These are phyloP conservation scores for Houttuynia cordata DNA, from an alignment of 164 flowering plant genomes.

Conservation along the genomic window DNA sequence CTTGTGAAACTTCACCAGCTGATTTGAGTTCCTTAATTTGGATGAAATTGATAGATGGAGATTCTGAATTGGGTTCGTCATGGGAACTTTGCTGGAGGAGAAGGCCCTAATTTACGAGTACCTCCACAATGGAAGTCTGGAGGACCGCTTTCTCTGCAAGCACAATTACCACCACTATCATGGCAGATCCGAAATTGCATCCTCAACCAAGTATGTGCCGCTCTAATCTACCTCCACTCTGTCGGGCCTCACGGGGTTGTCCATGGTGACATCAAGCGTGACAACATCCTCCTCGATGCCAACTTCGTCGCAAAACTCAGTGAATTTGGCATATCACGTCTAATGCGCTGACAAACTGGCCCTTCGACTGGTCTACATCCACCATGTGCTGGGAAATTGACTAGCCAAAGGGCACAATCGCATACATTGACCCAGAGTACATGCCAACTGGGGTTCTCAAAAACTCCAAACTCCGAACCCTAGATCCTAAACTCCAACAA, in stretches of 20 bases:
- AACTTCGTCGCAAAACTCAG: conserved; percentile 55
- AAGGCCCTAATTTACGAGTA: no score
- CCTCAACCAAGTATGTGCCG: conserved; percentile 69
- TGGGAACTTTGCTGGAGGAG: no score
- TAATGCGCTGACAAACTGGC: conserved; percentile 10
- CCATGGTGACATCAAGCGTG: conserved; percentile 75
- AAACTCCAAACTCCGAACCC: no score
- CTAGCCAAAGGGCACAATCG: conserved; percentile 58
- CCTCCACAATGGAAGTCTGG: no score
- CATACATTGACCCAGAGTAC: conserved; percentile 76
- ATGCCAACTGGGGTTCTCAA: conserved; percentile 57
- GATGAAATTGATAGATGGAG: conserved; percentile 38
- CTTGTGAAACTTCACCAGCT: no score
- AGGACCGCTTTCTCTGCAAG: conserved; percentile 51
- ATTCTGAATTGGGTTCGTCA: conserved; percentile 72
- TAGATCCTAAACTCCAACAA: no score
- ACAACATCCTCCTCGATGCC: conserved; percentile 66
- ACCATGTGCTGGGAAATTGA: conserved; percentile 28
- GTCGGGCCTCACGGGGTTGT: conserved; percentile 45
- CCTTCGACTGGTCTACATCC: conserved; percentile 6
- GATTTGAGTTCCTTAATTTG: no score
- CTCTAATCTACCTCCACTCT: conserved; percentile 72
- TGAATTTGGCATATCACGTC: conserved; percentile 72
- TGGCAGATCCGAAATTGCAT: conserved; percentile 75
- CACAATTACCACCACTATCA: conserved; percentile 58